Evolutionary conservation across 306 rosid genomes (phyloP).

Genomic region (Pyrus communis): DNA sequence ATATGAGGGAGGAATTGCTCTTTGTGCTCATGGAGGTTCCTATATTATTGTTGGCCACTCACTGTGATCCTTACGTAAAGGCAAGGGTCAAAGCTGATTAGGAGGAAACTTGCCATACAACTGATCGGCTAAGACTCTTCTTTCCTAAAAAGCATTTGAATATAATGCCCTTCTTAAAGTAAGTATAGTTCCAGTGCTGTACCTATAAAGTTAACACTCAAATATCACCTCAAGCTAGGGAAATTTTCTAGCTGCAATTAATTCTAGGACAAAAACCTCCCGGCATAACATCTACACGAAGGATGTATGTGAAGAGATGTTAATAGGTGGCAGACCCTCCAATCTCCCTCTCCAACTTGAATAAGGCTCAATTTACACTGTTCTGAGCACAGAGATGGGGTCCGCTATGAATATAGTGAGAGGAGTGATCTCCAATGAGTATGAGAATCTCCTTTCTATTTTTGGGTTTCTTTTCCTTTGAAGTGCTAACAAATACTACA

Average conservation of each 20-base stretch:
- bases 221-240: background rate
- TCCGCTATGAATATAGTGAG: background rate
- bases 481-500: background rate
- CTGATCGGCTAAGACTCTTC: background rate
- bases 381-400: background rate
- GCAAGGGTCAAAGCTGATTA: background rate
- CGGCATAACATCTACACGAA: background rate
- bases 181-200: background rate
- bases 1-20: background rate
- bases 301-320: background rate
- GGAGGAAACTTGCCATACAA: background rate
- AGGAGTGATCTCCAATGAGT: background rate
- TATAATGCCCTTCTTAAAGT: background rate
- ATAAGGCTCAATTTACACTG: background rate
- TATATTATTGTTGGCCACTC: background rate
- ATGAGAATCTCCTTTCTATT: background rate
- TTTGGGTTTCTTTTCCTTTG: background rate
- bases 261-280: background rate
- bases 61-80: background rate
- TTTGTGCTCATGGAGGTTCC: background rate
- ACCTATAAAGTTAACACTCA: background rate
- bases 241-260: background rate
- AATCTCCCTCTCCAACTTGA: background rate
- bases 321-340: background rate
- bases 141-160: background rate